Base-by-base conservation (phyloP, 179 eudicot species). In the Nepenthes alata region DNA sequence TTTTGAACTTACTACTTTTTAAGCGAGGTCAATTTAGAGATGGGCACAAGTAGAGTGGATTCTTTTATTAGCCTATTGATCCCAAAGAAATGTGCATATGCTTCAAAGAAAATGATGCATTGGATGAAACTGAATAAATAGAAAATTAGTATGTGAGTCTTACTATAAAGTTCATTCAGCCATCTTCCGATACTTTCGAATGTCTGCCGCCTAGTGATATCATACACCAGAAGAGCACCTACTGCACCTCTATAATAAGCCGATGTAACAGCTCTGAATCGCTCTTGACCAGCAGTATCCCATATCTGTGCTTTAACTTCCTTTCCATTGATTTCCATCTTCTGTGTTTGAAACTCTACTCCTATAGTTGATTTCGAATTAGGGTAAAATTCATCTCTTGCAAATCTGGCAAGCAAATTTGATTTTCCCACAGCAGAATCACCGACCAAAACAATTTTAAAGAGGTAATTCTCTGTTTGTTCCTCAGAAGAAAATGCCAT, bases 281-380 rank as follows among this genome's bases (percentile, higher is more conserved):
- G 75, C 71, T 84, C 89, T 67, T 84, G 89, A 39, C 89, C 89
- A 5, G 89, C 89, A 8, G 86, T 84, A 70, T 84, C 89, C 89
- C 89, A 84, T 4, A 84, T 81, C 79, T 84, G 89, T 11, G 89
- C 89, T 71, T 84, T 84, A 44, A 84, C 74, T 69, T 84, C 86
- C 64, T 84, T 84, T 37, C 89, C 89, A 47, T 81, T 76, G 9
- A 84, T 77, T 38, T 75, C 73, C 74, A 81, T 70, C 63, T 75
- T 77, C 62, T 81, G 89, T 2, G 89, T 84, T 69, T 84, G 89
- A 50, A 84, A 81, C 64, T 84, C 89, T 45, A 84, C 89, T 52
- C 89, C 89, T 16, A 84, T 84, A 1, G 89, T 81, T 57, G 89
- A 79, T 70, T 84, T 84, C 7, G 89, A 81, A 67, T 75, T 84